Conservation (phyloP, 2,329 filamentous ascomycete species). For the Cladophialophora immunda region DNA sequence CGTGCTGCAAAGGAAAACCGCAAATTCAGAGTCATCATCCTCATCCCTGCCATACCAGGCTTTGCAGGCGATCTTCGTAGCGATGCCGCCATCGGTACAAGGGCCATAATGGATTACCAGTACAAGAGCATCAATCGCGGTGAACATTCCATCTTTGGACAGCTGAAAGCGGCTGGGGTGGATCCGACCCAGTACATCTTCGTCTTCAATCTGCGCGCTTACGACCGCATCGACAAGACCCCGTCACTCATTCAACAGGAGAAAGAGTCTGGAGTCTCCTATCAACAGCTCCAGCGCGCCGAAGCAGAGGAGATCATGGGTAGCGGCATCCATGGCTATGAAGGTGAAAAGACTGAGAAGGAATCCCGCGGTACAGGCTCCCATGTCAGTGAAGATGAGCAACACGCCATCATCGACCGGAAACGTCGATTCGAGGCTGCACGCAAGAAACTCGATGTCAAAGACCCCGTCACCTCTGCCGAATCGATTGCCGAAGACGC, state of each 20-base stretch:
- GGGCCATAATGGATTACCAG: slow-evolving; percentile 98
- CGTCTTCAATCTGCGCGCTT: slow-evolving; percentile 91
- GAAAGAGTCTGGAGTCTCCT: slow-evolving; percentile 80
- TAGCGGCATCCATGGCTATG: slow-evolving; percentile 71
- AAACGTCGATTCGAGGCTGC: slow-evolving; percentile 57
- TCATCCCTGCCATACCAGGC: slow-evolving; percentile 91
- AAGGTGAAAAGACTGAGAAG: slow-evolving; percentile 48
- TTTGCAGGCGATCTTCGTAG: slow-evolving; percentile 91
- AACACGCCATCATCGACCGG: slow-evolving; percentile 56
- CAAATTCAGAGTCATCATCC: slow-evolving; percentile 88
- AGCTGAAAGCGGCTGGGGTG: slow-evolving; percentile 61
- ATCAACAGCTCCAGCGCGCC: slow-evolving; percentile 85
- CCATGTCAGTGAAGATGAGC: slow-evolving; percentile 46
- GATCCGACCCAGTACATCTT: slow-evolving; percentile 74
- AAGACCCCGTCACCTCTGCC: slow-evolving; percentile 55
- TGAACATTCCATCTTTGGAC: slow-evolving; percentile 86
- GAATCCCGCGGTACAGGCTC: slow-evolving; percentile 31
- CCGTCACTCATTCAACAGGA: slow-evolving; percentile 77
- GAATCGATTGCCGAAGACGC: slow-evolving; percentile 78
- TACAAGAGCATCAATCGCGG: slow-evolving; percentile 95
- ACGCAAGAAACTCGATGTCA: slow-evolving; percentile 51
- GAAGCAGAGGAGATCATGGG: slow-evolving; percentile 90
- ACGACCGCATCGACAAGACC: slow-evolving; percentile 89
- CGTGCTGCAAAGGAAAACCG: slow-evolving; percentile 80
- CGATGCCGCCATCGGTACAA: slow-evolving; percentile 82